Percentiles rank a stretch among this genome's conserved stretches.
phyloP scores from a whole-genome alignment of 192 early-diverging fungal species.

The Mortierella hygrophila region DNA sequence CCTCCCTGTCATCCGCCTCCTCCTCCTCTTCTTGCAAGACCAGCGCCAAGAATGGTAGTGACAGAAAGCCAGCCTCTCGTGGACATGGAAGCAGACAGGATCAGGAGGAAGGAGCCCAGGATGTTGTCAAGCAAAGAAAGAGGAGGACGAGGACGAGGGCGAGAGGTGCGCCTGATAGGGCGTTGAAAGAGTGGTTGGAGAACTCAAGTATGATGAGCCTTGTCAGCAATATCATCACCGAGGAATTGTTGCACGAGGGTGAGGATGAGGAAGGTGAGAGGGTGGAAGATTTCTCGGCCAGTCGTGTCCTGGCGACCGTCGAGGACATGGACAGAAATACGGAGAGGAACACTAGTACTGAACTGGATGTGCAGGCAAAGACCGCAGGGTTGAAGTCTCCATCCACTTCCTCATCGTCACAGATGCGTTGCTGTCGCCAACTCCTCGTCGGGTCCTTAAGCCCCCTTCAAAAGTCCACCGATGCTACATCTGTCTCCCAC shows the following conservation, averaged over 20 bases:
- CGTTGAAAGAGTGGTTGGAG: slow-evolving; percentile 21
- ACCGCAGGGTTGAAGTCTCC: background rate
- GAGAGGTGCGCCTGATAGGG: background rate
- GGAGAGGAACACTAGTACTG: background rate
- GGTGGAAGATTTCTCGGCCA: background rate
- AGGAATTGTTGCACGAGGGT: background rate
- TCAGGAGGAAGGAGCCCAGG: background rate
- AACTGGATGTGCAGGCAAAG: background rate
- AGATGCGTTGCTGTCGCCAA: background rate
- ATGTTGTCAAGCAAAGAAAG: background rate
- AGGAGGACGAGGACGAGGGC: background rate
- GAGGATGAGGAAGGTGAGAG: background rate
- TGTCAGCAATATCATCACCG: background rate
- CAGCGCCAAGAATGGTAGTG: background rate
- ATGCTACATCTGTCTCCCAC: background rate
- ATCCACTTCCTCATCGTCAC: background rate
- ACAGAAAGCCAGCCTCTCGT: background rate
- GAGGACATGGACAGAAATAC: background rate
- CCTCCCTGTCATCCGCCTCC: background rate
- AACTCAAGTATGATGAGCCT: slow-evolving; percentile 19
- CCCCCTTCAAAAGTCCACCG: background rate
- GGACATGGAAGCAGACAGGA: background rate
- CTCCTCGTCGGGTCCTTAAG: background rate
- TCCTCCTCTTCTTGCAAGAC: background rate
- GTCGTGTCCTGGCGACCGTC: background rate